phyloP scores from a whole-genome alignment of 352 stramenopile genomes.

The Phytophthora litchii region DNA sequence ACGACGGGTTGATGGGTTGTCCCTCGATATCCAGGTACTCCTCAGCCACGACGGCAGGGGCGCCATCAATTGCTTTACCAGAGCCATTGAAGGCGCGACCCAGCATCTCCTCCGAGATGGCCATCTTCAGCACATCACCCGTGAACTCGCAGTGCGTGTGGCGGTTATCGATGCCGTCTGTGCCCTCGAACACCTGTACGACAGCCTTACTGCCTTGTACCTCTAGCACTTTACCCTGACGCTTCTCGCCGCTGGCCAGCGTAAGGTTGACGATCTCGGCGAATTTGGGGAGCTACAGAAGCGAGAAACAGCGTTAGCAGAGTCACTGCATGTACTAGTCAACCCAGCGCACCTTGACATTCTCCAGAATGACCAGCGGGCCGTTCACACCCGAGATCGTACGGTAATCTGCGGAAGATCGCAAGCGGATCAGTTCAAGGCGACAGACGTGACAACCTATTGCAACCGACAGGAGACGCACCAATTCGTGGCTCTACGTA shows the following conservation, averaged over 20 bases:
- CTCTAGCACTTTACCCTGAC: conserved; percentile 95
- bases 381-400: conserved; percentile 99
- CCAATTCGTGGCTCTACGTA: conserved; percentile 86
- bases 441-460: background rate
- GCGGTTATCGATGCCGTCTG: conserved; percentile 98
- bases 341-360: conserved; percentile 93
- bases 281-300: conserved; percentile 93
- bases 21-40: conserved; percentile 99
- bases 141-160: conserved; percentile 99
- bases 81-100: conserved; percentile 97
- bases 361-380: conserved; percentile 99
- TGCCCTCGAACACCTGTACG: conserved; percentile 98
- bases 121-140: conserved; percentile 99
- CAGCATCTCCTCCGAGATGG: conserved; percentile 99
- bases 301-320: no score
- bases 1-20: conserved; percentile 99
- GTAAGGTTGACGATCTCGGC: conserved; percentile 99
- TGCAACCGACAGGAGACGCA: conserved; percentile 31
- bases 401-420: conserved; percentile 89
- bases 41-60: conserved; percentile 97
- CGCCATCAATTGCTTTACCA: conserved; percentile 98
- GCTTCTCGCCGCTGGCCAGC: conserved; percentile 95
- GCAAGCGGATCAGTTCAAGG: conserved; percentile 7
- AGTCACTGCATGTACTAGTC: background rate
- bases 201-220: conserved; percentile 97